Base-by-base conservation (phyloP, 164 flowering plant genomes). In the Aristolochia contorta region DNA sequence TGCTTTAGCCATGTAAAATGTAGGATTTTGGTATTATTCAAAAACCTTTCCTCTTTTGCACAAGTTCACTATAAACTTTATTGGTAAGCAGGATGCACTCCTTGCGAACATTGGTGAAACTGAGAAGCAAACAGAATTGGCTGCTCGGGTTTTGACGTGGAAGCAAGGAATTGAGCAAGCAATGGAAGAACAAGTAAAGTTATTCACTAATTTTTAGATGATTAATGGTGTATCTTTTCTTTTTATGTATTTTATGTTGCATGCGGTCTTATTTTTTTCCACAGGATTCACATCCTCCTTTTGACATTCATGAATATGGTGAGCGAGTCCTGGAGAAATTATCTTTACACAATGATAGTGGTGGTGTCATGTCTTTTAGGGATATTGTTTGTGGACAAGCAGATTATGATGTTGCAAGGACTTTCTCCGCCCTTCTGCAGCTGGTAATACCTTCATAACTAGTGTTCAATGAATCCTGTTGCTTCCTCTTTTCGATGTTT, bases 101-200 rank as follows among this genome's bases (percentile, higher is more conserved):
- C 93, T 90, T 71, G 86, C 89, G 53, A 90, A 75, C 62, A 82
- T 91, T 62, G 84, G 88, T 69, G 96, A 88, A 76, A 75, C 76
- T 54, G 95, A 91, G 78, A 85, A 78, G 62, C 97, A 94, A 70
- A 81, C 82, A 22, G 96, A 83, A 74, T 60, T 94, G 77, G 97
- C 96, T 65, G 74, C 89, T 56, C 81, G 93, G 54, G 97, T 94
- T 61, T 79, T 92, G 23, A 75, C 93, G n/a, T 94, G 99, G 99
- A 91, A 91, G 75, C 97, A 94, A 60, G 81, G 84, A 71, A 94
- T 88, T 63, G 99, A 94, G 70, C 78, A 76, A 51, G 78, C 76
- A 52, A 73, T 93, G 81, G 84, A 86, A 62, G 96, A 86, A 63
- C 96, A 92, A 72, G 98, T 92, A 66, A 37, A 5, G 2, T 13